phyloP scores from a whole-genome alignment of 2,329 filamentous ascomycete species.

The Whalleya microplaca region DNA sequence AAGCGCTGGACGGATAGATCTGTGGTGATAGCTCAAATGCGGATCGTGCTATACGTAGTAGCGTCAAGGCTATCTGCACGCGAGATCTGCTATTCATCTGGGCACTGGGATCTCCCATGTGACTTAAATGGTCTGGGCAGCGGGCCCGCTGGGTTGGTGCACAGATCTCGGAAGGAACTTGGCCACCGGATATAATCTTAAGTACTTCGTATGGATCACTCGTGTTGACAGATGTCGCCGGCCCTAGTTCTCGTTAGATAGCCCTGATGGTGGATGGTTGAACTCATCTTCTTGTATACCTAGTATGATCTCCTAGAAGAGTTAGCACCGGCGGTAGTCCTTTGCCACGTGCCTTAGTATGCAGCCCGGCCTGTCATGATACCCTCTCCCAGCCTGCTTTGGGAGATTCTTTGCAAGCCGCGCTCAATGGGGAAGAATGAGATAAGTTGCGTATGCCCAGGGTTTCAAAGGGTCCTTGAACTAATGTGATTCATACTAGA shows the following conservation, averaged over 20 bases:
- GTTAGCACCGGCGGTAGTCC: not conserved
- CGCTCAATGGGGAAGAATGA: not conserved
- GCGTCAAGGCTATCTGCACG: constrained; percentile 9
- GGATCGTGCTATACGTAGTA: constrained; percentile 1
- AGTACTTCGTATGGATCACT: constrained; percentile 2
- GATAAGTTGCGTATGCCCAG: not conserved
- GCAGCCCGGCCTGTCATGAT: not conserved
- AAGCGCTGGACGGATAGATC: constrained; percentile 8
- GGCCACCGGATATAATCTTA: constrained; percentile 1
- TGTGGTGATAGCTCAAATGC: not conserved
- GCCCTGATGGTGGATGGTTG: not conserved
- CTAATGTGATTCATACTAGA: not conserved
- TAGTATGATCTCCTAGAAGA: not conserved
- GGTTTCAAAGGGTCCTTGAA: not conserved
- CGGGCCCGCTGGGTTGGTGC: constrained; percentile 1
- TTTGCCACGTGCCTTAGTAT: not conserved
- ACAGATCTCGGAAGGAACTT: constrained; percentile 5
- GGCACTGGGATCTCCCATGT: not conserved
- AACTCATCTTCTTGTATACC: not conserved
- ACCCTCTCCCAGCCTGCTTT: not conserved
- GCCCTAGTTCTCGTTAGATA: constrained; percentile 4
- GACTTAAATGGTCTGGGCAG: not conserved
- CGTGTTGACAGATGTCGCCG: constrained; percentile 7
- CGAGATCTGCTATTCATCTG: constrained; percentile 8
- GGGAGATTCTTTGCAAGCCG: not conserved